A percentile compares a stretch with the other conserved stretches of the same genome.
Evolutionary conservation across 2,329 filamentous ascomycete genomes (phyloP).

Genomic region (Ceratocystis ficicola): DNA sequence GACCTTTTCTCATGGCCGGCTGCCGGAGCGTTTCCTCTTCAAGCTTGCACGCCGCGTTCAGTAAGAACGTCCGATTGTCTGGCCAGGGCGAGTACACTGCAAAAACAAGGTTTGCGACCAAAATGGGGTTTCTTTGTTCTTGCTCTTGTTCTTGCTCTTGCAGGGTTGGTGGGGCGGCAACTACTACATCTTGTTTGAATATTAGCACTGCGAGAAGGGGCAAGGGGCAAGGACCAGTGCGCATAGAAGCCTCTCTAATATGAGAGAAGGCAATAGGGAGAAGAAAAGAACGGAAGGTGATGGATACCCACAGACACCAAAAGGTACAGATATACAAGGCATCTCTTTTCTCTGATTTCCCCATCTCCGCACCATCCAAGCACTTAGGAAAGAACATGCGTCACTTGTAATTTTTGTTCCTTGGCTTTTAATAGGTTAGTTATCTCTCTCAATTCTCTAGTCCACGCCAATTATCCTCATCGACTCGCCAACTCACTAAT

Average conservation of each 20-base stretch:
- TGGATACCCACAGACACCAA: background rate
- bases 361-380: too few relatives aligned
- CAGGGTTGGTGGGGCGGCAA: too few relatives aligned
- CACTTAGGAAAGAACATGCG: too few relatives aligned
- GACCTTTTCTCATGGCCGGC: background rate
- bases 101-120: too few relatives aligned
- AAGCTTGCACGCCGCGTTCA: background rate
- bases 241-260: background rate
- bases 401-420: too few relatives aligned
- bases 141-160: too few relatives aligned
- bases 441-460: too few relatives aligned
- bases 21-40: background rate
- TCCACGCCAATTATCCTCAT: too few relatives aligned
- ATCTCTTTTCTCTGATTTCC: too few relatives aligned
- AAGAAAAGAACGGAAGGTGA: background rate
- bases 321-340: background rate
- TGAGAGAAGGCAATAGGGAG: background rate
- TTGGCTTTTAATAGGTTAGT: too few relatives aligned
- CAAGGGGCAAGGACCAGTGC: background rate
- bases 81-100: background rate
- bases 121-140: background rate
- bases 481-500: too few relatives aligned
- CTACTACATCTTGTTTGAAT: too few relatives aligned
- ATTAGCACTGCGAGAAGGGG: background rate
- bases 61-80: background rate